Percentiles rank a stretch among this genome's conserved stretches.
Conservation (phyloP, 2,329 filamentous ascomycete species). For the Fusarium oligoseptatum region DNA sequence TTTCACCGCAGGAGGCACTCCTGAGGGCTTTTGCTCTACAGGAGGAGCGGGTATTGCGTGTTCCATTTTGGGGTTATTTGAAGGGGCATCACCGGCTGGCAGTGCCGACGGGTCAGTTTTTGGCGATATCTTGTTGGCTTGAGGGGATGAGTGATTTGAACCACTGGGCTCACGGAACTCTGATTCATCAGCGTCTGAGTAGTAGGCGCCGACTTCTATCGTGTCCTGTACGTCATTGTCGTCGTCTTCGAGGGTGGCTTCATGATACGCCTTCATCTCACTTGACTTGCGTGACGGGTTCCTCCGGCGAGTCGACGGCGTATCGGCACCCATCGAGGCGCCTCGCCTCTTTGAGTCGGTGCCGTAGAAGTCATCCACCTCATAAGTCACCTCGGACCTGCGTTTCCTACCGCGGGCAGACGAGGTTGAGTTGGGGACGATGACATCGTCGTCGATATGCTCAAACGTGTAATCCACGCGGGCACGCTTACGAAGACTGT, state of each 20-base stretch:
- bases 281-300: constrained; percentile 56
- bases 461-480: constrained; percentile 70
- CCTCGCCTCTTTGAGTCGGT: constrained; percentile 53
- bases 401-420: constrained; percentile 54
- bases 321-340: constrained; percentile 52
- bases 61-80: constrained; percentile 11
- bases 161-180: constrained; percentile 42
- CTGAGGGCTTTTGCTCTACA: constrained; percentile 13
- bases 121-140: constrained; percentile 37
- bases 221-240: constrained; percentile 69
- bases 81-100: constrained; percentile 7
- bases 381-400: constrained; percentile 52
- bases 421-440: constrained; percentile 52
- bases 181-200: constrained; percentile 51
- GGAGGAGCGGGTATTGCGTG: constrained; percentile 10
- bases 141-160: constrained; percentile 48
- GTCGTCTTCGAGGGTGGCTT: constrained; percentile 50
- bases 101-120: constrained; percentile 31
- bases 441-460: constrained; percentile 64
- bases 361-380: constrained; percentile 50
- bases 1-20: constrained; percentile 25
- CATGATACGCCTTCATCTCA: constrained; percentile 50
- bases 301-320: constrained; percentile 55
- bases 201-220: constrained; percentile 66
- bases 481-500: constrained; percentile 68